phyloP scores from a whole-genome alignment of 2,329 filamentous ascomycete genomes.

The Aspergillus unguis region DNA sequence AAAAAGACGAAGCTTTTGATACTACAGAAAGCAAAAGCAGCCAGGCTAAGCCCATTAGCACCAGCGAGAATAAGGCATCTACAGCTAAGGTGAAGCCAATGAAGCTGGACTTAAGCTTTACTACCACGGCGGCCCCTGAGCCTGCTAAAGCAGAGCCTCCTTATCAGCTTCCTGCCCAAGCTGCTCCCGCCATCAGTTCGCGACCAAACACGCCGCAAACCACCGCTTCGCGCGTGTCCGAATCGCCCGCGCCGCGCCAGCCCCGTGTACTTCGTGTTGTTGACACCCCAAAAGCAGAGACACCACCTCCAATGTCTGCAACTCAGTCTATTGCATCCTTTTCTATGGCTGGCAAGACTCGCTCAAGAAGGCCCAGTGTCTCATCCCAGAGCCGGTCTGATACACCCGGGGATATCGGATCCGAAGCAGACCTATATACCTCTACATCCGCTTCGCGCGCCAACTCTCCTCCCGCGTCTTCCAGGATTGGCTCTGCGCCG shows the following conservation, averaged over 20 bases:
- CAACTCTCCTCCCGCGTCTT: conserved; percentile 53
- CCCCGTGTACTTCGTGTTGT: conserved; percentile 56
- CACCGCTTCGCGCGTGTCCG: conserved; percentile 35
- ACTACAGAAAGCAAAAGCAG: conserved; percentile 18
- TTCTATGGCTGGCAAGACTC: conserved; percentile 28
- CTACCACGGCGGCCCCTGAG: conserved; percentile 18
- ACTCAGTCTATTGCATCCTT: conserved; percentile 33
- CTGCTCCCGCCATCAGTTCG: conserved; percentile 39
- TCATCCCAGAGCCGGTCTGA: conserved; percentile 58
- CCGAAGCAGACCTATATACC: conserved; percentile 57
- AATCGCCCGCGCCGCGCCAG: conserved; percentile 38
- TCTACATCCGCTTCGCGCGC: conserved; percentile 59
- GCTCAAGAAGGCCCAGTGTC: conserved; percentile 41
- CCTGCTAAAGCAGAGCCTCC: conserved; percentile 25
- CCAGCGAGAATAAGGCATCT: conserved; percentile 9
- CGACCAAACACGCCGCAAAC: conserved; percentile 50
- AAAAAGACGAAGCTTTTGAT: conserved; percentile 20
- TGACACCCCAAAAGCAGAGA: conserved; percentile 54
- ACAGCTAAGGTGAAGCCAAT: conserved; percentile 31
- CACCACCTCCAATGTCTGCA: conserved; percentile 29
- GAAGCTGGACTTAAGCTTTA: conserved; percentile 32
- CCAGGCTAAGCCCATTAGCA: conserved; percentile 10
- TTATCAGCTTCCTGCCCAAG: conserved; percentile 21
- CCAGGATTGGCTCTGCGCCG: conserved; percentile 58
- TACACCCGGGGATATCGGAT: conserved; percentile 58